Base-by-base conservation (phyloP, 2,329 filamentous ascomycete genomes). In the Drechslerella stenobrocha region DNA sequence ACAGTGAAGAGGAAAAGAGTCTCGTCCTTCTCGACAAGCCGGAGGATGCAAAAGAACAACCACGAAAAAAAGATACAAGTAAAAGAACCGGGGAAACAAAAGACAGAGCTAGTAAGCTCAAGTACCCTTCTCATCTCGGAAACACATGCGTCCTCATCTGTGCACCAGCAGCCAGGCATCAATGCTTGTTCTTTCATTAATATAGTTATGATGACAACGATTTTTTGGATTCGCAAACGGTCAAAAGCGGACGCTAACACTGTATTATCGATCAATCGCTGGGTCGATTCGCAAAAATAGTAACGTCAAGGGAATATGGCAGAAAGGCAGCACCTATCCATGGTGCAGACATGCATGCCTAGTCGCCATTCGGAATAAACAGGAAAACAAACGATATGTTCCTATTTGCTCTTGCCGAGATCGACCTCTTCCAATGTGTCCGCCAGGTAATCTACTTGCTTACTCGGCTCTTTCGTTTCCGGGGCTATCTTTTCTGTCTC, bases 161-260 rank as follows among this genome's bases (percentile, higher is more conserved):
- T 63, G 56, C 52, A 61, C 61, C 61, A 59, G 63, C 50, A 67
- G 47, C 35, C 56, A 57, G 52, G 52, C 55, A 67, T 55, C 50
- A 59, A 66, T 26, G 24, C 2, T 55, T 45, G 8, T 56, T 53
- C 30, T 64, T 57, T 53, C 63, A 67, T 67, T 67, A 67, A 67
- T 67, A 67, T 50, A 56, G 40, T 52, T 55, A 51, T 28, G 37
- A 35, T 60, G 45, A 42, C 30, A n/a, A 23, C 42, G 18, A 60
- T 24, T 32, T 47, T 23, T 37, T 56, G 24, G 45, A 28, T 53
- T 55, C 32, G 18, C 23, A 18, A 53, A 50, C 46, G 45, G 18
- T 35, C 15, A 35, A 44, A 30, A 47, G 45, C 52, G 48, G 63
- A 67, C 63, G 63, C 63, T 67, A 51, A 67, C 63, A 67, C 34